Conservation (phyloP, 108 stramenopile genomes). For the Craspedostauros australis region DNA sequence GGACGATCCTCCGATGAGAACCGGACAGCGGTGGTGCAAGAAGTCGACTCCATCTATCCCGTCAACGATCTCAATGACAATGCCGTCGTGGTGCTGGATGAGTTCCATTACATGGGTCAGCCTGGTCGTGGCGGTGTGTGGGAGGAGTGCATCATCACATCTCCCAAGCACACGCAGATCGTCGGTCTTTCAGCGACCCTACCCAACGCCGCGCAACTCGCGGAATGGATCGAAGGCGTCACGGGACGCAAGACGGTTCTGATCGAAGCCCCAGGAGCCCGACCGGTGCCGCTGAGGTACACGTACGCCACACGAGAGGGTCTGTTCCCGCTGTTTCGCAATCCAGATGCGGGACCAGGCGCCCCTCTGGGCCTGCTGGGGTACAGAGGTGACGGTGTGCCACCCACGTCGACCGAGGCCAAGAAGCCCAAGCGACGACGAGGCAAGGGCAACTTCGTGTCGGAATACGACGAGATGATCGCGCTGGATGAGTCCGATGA, state of each 20-base stretch:
- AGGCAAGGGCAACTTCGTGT: constrained; percentile 6
- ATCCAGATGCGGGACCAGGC: constrained; percentile 76
- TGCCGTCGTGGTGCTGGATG: constrained; percentile 88
- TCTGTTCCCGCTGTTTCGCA: constrained; percentile 68
- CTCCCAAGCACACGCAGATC: constrained; percentile 76
- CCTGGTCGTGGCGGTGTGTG: constrained; percentile 89
- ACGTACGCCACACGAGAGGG: constrained; percentile 75
- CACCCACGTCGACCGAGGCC: constrained; percentile 9
- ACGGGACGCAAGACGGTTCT: constrained; percentile 71
- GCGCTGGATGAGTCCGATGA: constrained; percentile 3
- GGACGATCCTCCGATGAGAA: not conserved
- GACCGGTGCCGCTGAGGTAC: constrained; percentile 92
- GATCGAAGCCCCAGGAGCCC: constrained; percentile 61
- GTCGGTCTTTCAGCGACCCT: constrained; percentile 90
- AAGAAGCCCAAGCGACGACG: constrained; percentile 16
- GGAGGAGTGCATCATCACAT: constrained; percentile 91
- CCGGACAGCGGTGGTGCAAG: not conserved
- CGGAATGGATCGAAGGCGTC: constrained; percentile 75
- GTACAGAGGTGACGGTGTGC: constrained; percentile 58
- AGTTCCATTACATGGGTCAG: constrained; percentile 97
- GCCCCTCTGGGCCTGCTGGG: constrained; percentile 65
- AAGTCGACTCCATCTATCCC: constrained; percentile 11
- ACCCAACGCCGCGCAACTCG: constrained; percentile 62
- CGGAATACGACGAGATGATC: constrained; percentile 6
- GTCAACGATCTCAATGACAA: constrained; percentile 57